Evolutionary conservation across 2,329 filamentous ascomycete genomes (phyloP), one percentile per base, ranked within the genome.

Genomic region (Phyllosticta citrichinensis): DNA sequence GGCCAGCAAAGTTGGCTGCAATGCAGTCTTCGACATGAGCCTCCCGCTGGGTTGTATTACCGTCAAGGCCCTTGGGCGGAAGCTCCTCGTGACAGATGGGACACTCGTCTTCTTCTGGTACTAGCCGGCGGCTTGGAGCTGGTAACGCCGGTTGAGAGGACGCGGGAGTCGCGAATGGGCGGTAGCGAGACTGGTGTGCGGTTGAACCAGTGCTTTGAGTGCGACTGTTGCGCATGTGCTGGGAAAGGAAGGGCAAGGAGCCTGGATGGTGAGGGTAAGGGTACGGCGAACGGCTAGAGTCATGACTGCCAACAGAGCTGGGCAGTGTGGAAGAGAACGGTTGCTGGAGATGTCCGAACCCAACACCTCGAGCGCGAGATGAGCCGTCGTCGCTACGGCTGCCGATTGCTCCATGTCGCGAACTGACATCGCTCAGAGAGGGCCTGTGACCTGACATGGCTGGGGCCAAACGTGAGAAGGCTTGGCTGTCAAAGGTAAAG

Each of bases 31-130:
- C 68, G 17, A 81, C 74, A 62, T 81, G 79, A 14, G 69, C 68
- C 63, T 77, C 76, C 25, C 79, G 71, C 3, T 70, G 68, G 1
- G 66, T 63, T 22, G 78, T 75, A 17, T 75, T 75, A 8, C 71
- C 72, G 24, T 71, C 64, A 0, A 68, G 66, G 4, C 68, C 71
- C 59, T 70, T 73, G 1, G 83, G 80, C 0, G 88, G 87, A 3
- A 91, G 78, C 72, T 91, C 87, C 47, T 78, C 75, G 68, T 89
- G 87, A 67, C 89, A 93, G 53, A 92, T 82, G 0, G 88, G 88
- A 64, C 89, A 93, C 67, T 90, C 87, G 69, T 92, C 88, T 68
- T 91, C 88, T 70, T 92, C 89, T 1, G 71, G 66, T 12, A 79
- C 70, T 62, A 71, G 63, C 5, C 69, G 65, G 12, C 68, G 63